Conservation (phyloP, 2,329 filamentous ascomycete species). For the Ceratocystis harringtonii region DNA sequence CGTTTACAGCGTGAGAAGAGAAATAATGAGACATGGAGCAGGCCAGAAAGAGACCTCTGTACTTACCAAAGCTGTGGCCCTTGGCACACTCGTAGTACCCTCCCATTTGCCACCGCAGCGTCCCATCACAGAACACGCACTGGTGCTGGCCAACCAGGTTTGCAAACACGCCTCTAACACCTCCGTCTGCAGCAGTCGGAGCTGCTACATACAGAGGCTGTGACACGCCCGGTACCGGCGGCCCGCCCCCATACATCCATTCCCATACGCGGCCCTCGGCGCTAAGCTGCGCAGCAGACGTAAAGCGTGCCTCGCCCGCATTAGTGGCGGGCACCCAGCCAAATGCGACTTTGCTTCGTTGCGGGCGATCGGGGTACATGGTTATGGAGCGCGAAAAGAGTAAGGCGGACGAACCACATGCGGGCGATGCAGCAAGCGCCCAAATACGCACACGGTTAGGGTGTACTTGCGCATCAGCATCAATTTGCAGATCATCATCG, state of each 20-base stretch:
- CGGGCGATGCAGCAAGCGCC: constrained; percentile 38
- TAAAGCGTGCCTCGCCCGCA: not conserved
- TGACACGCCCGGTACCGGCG: constrained; percentile 31
- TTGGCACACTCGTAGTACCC: constrained; percentile 28
- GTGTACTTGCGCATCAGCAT: constrained; percentile 30
- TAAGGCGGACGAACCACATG: constrained; percentile 36
- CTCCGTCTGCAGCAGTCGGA: constrained; percentile 4
- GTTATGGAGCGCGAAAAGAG: constrained; percentile 36
- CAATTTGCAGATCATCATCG: constrained; percentile 24
- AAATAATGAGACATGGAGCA: not conserved
- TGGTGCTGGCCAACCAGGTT: constrained; percentile 22
- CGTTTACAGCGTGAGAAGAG: constrained; percentile 11
- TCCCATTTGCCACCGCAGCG: constrained; percentile 23
- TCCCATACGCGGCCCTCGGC: constrained; percentile 41
- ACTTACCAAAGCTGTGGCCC: constrained; percentile 29
- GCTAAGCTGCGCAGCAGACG: not conserved
- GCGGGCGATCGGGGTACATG: constrained; percentile 32
- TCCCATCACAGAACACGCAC: constrained; percentile 35
- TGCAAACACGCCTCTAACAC: constrained; percentile 5
- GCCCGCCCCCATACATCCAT: constrained; percentile 42
- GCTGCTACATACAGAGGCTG: constrained; percentile 18
- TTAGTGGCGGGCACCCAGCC: constrained; percentile 18
- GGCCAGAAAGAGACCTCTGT: not conserved
- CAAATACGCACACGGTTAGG: constrained; percentile 38
- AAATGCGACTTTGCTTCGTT: constrained; percentile 27